These are phyloP conservation scores for Xylariaceae sp. DNA, from an alignment of 2,329 filamentous ascomycete species.

Conservation along the genomic window DNA sequence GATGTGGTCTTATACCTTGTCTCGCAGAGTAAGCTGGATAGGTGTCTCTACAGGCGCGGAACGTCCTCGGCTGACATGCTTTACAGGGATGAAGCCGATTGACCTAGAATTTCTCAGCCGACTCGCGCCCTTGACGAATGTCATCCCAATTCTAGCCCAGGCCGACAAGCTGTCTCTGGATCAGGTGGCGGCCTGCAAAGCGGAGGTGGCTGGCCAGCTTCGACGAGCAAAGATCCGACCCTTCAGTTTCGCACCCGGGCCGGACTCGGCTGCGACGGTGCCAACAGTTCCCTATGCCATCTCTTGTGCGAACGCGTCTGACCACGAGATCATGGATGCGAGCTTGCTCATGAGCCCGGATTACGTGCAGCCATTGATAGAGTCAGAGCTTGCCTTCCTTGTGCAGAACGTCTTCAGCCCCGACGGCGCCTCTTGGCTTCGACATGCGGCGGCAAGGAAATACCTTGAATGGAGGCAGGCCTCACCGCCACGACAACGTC, in stretches of 20 bases:
- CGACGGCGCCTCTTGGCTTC: slow-evolving; percentile 71
- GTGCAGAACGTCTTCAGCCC: slow-evolving; percentile 70
- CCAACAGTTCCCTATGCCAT: slow-evolving; percentile 58
- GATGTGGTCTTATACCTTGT: slow-evolving; percentile 83
- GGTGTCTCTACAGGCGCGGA: neutral
- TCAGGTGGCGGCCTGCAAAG: slow-evolving; percentile 53
- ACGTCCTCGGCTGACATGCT: too few relatives aligned
- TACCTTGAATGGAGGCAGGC: slow-evolving; percentile 61
- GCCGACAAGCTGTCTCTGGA: slow-evolving; percentile 59
- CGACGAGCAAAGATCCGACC: slow-evolving; percentile 49
- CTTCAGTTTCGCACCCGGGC: slow-evolving; percentile 55
- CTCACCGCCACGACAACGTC: slow-evolving; percentile 17
- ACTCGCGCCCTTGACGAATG: slow-evolving; percentile 67
- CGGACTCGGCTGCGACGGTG: slow-evolving; percentile 15
- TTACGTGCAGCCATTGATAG: slow-evolving; percentile 72
- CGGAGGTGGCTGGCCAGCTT: slow-evolving; percentile 49
- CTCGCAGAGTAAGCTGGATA: slow-evolving; percentile 51
- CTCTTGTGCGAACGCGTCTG: slow-evolving; percentile 64
- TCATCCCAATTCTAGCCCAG: slow-evolving; percentile 75
- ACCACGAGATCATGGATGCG: slow-evolving; percentile 82
- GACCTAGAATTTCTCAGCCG: slow-evolving; percentile 67
- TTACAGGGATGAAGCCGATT: slow-evolving; percentile 48
- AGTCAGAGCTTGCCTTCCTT: slow-evolving; percentile 64
- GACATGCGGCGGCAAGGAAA: slow-evolving; percentile 77
- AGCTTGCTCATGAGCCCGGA: slow-evolving; percentile 88